A percentile compares a stretch with the other conserved stretches of the same genome.
Evolutionary conservation across 176 grass and related monocot species (phyloP).

Genomic region (Aechmea fasciata): DNA sequence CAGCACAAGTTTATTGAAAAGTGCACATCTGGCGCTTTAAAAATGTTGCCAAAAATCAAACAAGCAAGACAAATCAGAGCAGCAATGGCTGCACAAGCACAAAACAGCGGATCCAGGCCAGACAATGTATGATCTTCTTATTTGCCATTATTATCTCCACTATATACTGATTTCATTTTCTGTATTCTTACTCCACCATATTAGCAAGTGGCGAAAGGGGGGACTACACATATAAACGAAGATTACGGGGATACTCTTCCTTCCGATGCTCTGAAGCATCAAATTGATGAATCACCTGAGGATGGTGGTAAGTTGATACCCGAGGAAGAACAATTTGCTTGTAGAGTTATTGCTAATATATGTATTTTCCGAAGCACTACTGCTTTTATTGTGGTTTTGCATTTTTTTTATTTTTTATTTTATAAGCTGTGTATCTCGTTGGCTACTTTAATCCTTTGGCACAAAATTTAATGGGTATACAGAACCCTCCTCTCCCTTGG

Average conservation of each 20-base stretch:
- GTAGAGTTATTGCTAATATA: not conserved
- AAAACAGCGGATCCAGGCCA: constrained; percentile 34
- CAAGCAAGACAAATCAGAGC: constrained; percentile 76
- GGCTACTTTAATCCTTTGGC: no score
- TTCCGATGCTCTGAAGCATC: constrained; percentile 33
- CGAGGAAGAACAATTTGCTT: not conserved
- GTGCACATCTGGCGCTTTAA: constrained; percentile 81
- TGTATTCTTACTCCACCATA: constrained; percentile 21
- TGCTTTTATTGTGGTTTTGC: no score
- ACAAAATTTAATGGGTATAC: no score
- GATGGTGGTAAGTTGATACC: constrained; percentile 41
- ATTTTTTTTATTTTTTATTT: no score
- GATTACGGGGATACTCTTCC: constrained; percentile 55
- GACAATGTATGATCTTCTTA: constrained; percentile 42
- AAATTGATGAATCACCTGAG: constrained; percentile 30
- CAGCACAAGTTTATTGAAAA: constrained; percentile 99
- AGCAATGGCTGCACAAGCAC: constrained; percentile 37
- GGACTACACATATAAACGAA: constrained; percentile 51
- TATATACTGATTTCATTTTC: constrained; percentile 23
- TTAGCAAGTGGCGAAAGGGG: constrained; percentile 35
- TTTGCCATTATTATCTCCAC: constrained; percentile 8
- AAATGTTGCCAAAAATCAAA: constrained; percentile 92
- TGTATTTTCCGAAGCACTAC: not conserved
- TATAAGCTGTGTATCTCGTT: no score
- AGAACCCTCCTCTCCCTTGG: no score